A percentile compares a stretch with the other conserved stretches of the same genome.
These are phyloP conservation scores for Acer campestre DNA, from an alignment of 345 rosid species.

Conservation along the genomic window DNA sequence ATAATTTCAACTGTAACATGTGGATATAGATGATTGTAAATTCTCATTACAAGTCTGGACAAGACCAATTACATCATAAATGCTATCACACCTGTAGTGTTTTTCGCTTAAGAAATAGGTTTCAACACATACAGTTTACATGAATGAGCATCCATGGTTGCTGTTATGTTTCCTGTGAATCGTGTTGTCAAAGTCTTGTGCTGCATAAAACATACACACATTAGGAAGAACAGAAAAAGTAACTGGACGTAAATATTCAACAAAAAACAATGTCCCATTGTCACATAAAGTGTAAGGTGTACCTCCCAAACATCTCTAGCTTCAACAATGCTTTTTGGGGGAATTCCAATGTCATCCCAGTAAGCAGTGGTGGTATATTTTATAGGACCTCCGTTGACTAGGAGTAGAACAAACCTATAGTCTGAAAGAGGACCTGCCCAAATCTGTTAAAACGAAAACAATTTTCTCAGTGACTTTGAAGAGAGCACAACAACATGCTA, in stretches of 20 bases:
- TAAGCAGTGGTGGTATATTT: conserved; percentile 50
- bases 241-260: neutral
- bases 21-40: neutral
- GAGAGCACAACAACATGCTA: neutral
- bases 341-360: conserved; percentile 73
- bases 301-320: conserved; percentile 89
- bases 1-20: neutral
- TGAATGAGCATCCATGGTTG: conserved; percentile 55
- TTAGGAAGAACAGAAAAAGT: conserved; percentile 4
- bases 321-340: conserved; percentile 41
- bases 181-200: conserved; percentile 59
- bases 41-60: neutral
- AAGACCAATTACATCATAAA: neutral
- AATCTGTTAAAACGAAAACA: conserved; percentile 33
- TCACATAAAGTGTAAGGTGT: neutral
- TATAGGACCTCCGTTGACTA: conserved; percentile 55
- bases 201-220: conserved; percentile 45
- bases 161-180: conserved; percentile 62
- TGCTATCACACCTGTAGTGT: neutral
- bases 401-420: conserved; percentile 55
- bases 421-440: conserved; percentile 81
- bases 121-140: conserved; percentile 81
- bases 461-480: neutral
- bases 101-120: conserved; percentile 51
- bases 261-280: neutral